phyloP scores from a whole-genome alignment of 306 rosid species.

The Rosa chinensis region DNA sequence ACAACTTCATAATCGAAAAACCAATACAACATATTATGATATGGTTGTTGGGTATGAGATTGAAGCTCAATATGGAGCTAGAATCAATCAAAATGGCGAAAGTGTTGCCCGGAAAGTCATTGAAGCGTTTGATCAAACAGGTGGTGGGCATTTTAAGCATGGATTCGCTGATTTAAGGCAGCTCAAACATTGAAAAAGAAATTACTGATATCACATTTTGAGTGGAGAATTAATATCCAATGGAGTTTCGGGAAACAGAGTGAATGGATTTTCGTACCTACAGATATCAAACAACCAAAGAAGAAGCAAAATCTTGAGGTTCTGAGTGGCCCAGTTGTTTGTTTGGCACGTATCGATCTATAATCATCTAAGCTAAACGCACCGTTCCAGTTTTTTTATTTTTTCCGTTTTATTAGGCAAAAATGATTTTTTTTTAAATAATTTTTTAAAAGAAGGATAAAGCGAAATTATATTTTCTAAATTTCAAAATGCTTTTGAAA shows the following conservation, averaged over 20 bases:
- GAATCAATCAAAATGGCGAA: not conserved
- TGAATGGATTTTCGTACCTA: not conserved
- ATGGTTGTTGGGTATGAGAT: not conserved
- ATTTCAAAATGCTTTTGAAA: too few relatives aligned
- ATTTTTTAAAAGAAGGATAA: too few relatives aligned
- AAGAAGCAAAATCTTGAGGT: not conserved
- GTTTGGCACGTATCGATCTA: not conserved
- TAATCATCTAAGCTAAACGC: not conserved
- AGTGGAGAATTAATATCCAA: not conserved
- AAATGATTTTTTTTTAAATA: too few relatives aligned
- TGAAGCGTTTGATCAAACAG: conserved; percentile 26
- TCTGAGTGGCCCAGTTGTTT: not conserved
- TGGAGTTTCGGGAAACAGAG: not conserved
- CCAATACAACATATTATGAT: not conserved
- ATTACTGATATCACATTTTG: not conserved
- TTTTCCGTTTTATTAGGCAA: too few relatives aligned
- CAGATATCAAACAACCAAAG: not conserved
- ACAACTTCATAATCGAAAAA: not conserved
- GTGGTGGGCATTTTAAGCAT: not conserved
- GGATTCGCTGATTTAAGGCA: not conserved
- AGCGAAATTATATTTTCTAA: too few relatives aligned
- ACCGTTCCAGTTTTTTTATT: not conserved
- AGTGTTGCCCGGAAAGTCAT: not conserved
- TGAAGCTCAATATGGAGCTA: not conserved
- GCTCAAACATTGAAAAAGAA: not conserved